Conservation (phyloP, 345 rosid genomes). For the Pugionium cornutum region DNA sequence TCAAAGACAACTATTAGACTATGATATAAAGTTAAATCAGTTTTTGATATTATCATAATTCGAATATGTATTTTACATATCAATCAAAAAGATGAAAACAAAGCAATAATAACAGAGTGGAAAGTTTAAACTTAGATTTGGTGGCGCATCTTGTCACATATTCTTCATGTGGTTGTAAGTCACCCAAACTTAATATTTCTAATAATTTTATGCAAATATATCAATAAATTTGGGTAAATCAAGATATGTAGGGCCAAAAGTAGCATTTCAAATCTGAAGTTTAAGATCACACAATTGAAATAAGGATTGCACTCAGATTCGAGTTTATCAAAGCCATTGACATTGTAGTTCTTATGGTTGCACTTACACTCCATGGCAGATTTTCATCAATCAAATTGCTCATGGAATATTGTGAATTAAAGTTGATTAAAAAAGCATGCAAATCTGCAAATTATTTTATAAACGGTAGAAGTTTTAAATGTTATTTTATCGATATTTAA, state of each 20-base stretch:
- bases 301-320: conserved; percentile 32
- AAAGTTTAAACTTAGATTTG: conserved; percentile 33
- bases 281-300: conserved; percentile 36
- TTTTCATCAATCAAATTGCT: conserved; percentile 11
- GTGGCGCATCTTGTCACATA: conserved; percentile 39
- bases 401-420: conserved; percentile 1
- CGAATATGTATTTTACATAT: too few species aligned
- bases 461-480: too few species aligned
- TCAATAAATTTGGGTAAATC: conserved; percentile 23
- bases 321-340: conserved; percentile 33
- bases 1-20: too few species aligned
- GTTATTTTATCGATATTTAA: too few species aligned
- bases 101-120: neutral
- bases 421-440: conserved; percentile 4
- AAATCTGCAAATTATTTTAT: too few species aligned
- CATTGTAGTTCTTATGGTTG: conserved; percentile 24
- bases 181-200: conserved; percentile 12
- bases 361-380: conserved; percentile 9
- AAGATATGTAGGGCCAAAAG: conserved; percentile 41
- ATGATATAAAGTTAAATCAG: too few species aligned
- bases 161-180: conserved; percentile 29
- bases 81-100: too few species aligned
- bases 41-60: too few species aligned
- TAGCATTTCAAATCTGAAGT: conserved; percentile 24
- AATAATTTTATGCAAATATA: neutral